Conservation (phyloP, 139 green algal genomes). For the Closterium sp. region DNA sequence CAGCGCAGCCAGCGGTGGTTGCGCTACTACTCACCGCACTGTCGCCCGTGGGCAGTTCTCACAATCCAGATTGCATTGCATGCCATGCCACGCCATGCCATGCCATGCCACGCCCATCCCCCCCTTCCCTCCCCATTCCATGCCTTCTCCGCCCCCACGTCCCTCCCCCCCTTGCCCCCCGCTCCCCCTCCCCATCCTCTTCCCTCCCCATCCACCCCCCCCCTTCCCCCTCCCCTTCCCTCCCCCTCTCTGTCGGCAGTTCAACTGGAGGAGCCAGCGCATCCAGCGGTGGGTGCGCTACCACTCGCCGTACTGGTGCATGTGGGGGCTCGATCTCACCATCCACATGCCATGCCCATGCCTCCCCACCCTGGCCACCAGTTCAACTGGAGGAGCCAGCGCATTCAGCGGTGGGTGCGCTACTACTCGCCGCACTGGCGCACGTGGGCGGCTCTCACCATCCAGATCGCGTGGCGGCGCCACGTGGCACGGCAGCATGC, state of each 20-base stretch:
- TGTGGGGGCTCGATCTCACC: too few species aligned
- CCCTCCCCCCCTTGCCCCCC: not conserved
- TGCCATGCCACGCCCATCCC: too few species aligned
- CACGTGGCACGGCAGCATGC: not conserved
- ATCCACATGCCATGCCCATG: not conserved
- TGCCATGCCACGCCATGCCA: too few species aligned
- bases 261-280: too few species aligned
- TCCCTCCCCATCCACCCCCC: not conserved
- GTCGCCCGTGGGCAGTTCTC: too few species aligned
- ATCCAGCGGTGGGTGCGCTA: too few species aligned
- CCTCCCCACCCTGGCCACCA: not conserved
- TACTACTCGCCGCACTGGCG: constrained; percentile 36
- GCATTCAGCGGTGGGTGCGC: constrained; percentile 4
- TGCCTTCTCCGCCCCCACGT: not conserved
- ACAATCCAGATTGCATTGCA: not conserved
- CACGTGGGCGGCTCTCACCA: constrained; percentile 34
- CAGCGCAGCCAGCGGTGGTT: too few species aligned
- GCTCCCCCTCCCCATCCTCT: not conserved
- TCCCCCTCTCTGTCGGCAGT: not conserved
- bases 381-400: constrained; percentile 19
- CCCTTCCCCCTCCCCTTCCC: not conserved
- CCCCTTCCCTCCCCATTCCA: not conserved
- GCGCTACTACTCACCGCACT: too few species aligned
- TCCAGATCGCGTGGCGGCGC: constrained; percentile 27
- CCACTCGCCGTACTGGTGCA: not conserved